Base-by-base conservation (phyloP, 306 rosid genomes). In the Vigna trinervia region DNA sequence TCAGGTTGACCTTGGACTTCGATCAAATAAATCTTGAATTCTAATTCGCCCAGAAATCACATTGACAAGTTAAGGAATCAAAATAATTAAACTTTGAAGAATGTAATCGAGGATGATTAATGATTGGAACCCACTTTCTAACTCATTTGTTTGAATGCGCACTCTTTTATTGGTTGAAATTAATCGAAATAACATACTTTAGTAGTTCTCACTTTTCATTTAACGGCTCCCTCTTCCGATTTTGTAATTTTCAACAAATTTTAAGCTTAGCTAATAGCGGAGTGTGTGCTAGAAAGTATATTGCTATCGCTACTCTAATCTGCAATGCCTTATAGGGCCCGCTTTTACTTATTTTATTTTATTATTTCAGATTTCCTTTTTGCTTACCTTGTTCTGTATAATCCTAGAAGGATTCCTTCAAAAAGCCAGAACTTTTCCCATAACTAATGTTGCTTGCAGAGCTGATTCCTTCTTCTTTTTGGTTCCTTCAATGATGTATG, bases 401-500 rank as follows among this genome's bases (percentile, higher is more conserved):
- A 54, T 53, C 8, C 8, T 53, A 9, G 15, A 30, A 45, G 30
- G 52, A 60, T 38, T 72, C 57, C 28, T 19, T 39, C 41, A 15
- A 65, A 32, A 20, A 54, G 22, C 47, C 36, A n/a, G 77, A 71
- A 64, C 62, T 5, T 58, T 51, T 78, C 68, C 23, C 72, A 22
- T 65, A 41, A 52, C 53, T 45, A 34, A 23, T 61, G 78, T 76
- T 84, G 36, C 69, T 61, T 51, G 28, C 6, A 15, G 68, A 54
- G 50, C 50, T 13, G 12, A 78, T 73, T 73, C 52, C 26, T 34
- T 56, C 10, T 26, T 4, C 9, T 22, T 56, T 56, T 56, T 22
- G 30, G 36, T 28, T 59, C 32, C 41, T 59, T 13, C 66, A 59
- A 59, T 59, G 57, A 56, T 85, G 80, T 28, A 41, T 73, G 56